Percentiles rank a stretch among this genome's conserved stretches.
phyloP scores from a whole-genome alignment of 2,329 filamentous ascomycete species.

The Parasarocladium wereldwijsianum region DNA sequence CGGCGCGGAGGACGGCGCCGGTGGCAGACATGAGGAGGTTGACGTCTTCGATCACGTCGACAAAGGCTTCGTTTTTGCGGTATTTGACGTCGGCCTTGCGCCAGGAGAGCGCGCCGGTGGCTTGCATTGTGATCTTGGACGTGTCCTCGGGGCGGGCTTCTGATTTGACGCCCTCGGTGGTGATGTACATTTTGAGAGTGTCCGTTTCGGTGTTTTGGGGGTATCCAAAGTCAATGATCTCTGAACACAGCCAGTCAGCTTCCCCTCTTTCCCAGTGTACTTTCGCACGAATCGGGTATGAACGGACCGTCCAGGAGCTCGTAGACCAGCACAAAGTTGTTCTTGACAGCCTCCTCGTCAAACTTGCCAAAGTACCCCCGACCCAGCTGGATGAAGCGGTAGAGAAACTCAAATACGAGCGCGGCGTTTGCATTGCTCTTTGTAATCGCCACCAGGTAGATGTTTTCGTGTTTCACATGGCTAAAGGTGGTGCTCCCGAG shows the following conservation, averaged over 20 bases:
- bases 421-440: constrained; percentile 99
- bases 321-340: constrained; percentile 98
- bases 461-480: constrained; percentile 99
- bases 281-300: not conserved
- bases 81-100: constrained; percentile 95
- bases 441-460: constrained; percentile 92
- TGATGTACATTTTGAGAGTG: constrained; percentile 99
- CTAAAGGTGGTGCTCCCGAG: constrained; percentile 96
- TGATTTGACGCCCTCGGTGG: constrained; percentile 94
- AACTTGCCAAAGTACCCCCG: constrained; percentile 98
- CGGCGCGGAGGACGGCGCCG: constrained; percentile 83
- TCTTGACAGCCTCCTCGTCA: constrained; percentile 98
- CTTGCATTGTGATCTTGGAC: constrained; percentile 98
- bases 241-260: constrained; percentile 25
- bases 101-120: constrained; percentile 93
- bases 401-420: constrained; percentile 94
- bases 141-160: constrained; percentile 79
- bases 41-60: constrained; percentile 98
- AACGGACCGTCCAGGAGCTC: constrained; percentile 76
- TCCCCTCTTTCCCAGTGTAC: not conserved
- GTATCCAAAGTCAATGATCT: constrained; percentile 98
- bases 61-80: constrained; percentile 98
- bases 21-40: constrained; percentile 98
- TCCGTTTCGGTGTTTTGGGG: constrained; percentile 98
- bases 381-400: constrained; percentile 77